These are phyloP conservation scores for Phytophthora multivora DNA, from an alignment of 352 stramenopile species.

Conservation along the genomic window DNA sequence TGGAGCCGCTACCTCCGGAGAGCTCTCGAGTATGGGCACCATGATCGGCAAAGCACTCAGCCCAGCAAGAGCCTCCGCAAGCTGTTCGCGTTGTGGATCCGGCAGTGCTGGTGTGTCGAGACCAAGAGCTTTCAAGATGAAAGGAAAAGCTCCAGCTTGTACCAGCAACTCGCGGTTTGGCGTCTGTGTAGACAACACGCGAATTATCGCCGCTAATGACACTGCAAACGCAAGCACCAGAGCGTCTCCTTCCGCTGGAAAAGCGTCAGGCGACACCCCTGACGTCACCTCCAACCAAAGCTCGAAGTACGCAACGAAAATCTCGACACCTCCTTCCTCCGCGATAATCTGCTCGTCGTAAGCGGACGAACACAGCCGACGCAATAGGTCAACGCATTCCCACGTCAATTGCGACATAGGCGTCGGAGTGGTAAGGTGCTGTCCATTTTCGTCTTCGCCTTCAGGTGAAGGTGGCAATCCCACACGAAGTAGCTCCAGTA, in stretches of 20 bases:
- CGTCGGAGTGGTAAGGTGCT: background rate
- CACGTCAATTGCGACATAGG: conserved; percentile 21
- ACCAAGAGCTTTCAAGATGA: conserved; percentile 41
- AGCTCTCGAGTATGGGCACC: conserved; percentile 15
- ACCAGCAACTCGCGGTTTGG: conserved; percentile 36
- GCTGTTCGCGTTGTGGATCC: conserved; percentile 17
- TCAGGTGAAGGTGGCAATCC: conserved; percentile 5
- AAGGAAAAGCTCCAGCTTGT: conserved; percentile 39
- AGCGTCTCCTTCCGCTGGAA: conserved; percentile 16
- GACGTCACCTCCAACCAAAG: conserved; percentile 35
- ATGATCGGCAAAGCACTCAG: conserved; percentile 20
- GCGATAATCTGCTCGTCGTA: conserved; percentile 52
- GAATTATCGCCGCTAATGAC: conserved; percentile 25
- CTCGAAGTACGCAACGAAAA: conserved; percentile 44
- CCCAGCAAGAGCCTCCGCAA: conserved; percentile 26
- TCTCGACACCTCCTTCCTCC: conserved; percentile 44
- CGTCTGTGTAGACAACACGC: conserved; percentile 20
- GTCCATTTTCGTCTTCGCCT: background rate
- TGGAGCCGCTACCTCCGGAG: conserved; percentile 50
- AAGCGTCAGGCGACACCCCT: conserved; percentile 7
- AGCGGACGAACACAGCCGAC: conserved; percentile 34
- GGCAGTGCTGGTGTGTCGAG: conserved; percentile 16
- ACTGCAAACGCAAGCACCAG: conserved; percentile 21
- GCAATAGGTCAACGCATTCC: conserved; percentile 51
- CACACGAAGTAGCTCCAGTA: conserved; percentile 49